phyloP scores from a whole-genome alignment of 1,284 basidiomycete genomes.

The Irpex rosettiformis region DNA sequence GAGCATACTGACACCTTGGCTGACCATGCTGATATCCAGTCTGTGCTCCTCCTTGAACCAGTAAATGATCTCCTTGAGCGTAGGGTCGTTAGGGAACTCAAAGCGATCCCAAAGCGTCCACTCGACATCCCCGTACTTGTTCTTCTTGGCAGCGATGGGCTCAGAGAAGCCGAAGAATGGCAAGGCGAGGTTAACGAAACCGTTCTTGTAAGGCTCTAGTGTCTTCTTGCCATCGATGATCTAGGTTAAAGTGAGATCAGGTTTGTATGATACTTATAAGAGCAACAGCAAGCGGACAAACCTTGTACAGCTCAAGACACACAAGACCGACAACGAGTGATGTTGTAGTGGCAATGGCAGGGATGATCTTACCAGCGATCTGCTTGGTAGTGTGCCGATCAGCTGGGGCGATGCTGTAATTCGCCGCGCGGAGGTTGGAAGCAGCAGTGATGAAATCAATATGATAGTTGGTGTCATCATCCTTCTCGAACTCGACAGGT shows the following conservation, averaged over 20 bases:
- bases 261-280: neutral
- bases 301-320: slow-evolving; percentile 97
- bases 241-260: slow-evolving; percentile 34
- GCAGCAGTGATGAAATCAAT: slow-evolving; percentile 99
- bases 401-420: slow-evolving; percentile 89
- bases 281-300: slow-evolving; percentile 28
- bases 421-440: slow-evolving; percentile 94
- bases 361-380: slow-evolving; percentile 99
- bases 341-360: slow-evolving; percentile 98
- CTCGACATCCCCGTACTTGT: slow-evolving; percentile 83
- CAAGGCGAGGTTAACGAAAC: slow-evolving; percentile 95
- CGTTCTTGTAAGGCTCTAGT: slow-evolving; percentile 96
- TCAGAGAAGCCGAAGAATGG: slow-evolving; percentile 99
- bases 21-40: slow-evolving; percentile 93
- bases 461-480: slow-evolving; percentile 97
- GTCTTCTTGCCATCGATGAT: slow-evolving; percentile 94
- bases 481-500: slow-evolving; percentile 99
- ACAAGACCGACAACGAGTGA: slow-evolving; percentile 93
- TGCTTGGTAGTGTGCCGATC: slow-evolving; percentile 97
- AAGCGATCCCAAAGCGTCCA: slow-evolving; percentile 99
- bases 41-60: slow-evolving; percentile 87
- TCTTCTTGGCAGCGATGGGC: slow-evolving; percentile 90
- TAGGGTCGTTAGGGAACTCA: slow-evolving; percentile 88
- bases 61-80: slow-evolving; percentile 81
- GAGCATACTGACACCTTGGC: slow-evolving; percentile 95